phyloP scores from a whole-genome alignment of 306 rosid genomes.

The Cicer cuneatum region DNA sequence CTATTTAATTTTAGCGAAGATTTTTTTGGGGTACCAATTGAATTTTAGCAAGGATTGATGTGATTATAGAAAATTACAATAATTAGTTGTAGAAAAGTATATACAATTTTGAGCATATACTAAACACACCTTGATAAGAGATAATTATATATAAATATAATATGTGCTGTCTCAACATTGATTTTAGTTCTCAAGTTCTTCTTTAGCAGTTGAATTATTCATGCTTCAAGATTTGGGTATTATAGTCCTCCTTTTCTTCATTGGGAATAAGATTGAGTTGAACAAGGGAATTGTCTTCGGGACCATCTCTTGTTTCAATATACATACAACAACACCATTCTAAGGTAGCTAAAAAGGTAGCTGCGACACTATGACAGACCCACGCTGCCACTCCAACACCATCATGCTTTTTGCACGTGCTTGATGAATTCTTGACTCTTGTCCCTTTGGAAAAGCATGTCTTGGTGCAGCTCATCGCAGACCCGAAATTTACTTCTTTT shows the following conservation, averaged over 20 bases:
- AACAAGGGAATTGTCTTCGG: conserved; percentile 35
- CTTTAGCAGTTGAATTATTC: neutral
- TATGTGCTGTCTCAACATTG: neutral
- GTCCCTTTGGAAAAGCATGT: conserved; percentile 41
- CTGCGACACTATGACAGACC: conserved; percentile 38
- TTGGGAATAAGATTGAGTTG: conserved; percentile 40
- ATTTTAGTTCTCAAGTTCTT: neutral
- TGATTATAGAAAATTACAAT: neutral
- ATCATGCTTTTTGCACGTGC: conserved; percentile 48
- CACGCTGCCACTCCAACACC: conserved; percentile 45
- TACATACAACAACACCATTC: conserved; percentile 46
- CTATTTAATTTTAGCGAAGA: neutral
- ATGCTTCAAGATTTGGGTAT: conserved; percentile 17
- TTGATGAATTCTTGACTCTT: conserved; percentile 39
- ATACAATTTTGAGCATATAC: too few species aligned
- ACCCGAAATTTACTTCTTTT: conserved; percentile 9
- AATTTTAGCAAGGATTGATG: neutral
- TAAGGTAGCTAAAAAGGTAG: conserved; percentile 49
- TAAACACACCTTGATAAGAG: neutral
- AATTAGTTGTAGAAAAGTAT: neutral
- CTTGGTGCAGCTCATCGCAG: conserved; percentile 21
- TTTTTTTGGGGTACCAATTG: too few species aligned
- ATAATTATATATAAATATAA: neutral
- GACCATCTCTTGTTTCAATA: conserved; percentile 43
- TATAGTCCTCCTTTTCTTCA: neutral